Evolutionary conservation across 1,284 basidiomycete genomes (phyloP).

Genomic region (Trametes versicolor): DNA sequence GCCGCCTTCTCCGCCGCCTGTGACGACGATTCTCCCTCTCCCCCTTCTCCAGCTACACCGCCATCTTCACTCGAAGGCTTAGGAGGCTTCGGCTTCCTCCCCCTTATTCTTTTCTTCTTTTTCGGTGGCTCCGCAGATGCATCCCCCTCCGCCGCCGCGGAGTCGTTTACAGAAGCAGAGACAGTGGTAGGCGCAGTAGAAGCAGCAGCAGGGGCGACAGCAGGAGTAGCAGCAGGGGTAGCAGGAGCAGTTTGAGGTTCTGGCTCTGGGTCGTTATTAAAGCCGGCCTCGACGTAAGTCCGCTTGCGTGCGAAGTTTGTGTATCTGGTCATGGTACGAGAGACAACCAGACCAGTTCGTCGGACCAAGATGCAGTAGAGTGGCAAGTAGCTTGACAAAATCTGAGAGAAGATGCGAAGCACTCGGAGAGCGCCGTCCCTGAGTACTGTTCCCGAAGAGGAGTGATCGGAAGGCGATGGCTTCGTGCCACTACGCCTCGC

Average conservation of each 20-base stretch:
- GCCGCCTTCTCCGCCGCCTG: constrained; percentile 37
- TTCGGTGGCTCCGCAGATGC: constrained; percentile 43
- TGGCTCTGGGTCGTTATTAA: constrained; percentile 44
- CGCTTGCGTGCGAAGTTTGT: constrained; percentile 78
- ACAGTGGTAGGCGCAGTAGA: not conserved
- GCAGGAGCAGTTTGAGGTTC: not conserved
- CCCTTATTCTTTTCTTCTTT: constrained; percentile 54
- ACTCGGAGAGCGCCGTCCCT: constrained; percentile 3
- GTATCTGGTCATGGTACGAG: constrained; percentile 70
- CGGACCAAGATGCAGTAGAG: too few relatives aligned
- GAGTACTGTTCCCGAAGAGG: constrained; percentile 22
- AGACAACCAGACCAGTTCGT: not conserved
- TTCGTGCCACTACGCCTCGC: constrained; percentile 24
- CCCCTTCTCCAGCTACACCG: constrained; percentile 26
- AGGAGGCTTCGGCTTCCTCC: constrained; percentile 42
- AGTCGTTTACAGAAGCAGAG: not conserved
- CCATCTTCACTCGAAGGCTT: not conserved
- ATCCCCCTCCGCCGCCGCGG: constrained; percentile 2
- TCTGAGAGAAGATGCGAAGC: not conserved
- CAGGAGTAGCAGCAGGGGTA: not conserved
- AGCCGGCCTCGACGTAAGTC: constrained; percentile 73
- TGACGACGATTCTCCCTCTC: constrained; percentile 37
- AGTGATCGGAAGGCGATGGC: constrained; percentile 25
- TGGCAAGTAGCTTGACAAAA: too few relatives aligned
- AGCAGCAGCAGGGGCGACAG: not conserved